phyloP scores from a whole-genome alignment of 495 filamentous ascomycete species.

The Daldinia decipiens region DNA sequence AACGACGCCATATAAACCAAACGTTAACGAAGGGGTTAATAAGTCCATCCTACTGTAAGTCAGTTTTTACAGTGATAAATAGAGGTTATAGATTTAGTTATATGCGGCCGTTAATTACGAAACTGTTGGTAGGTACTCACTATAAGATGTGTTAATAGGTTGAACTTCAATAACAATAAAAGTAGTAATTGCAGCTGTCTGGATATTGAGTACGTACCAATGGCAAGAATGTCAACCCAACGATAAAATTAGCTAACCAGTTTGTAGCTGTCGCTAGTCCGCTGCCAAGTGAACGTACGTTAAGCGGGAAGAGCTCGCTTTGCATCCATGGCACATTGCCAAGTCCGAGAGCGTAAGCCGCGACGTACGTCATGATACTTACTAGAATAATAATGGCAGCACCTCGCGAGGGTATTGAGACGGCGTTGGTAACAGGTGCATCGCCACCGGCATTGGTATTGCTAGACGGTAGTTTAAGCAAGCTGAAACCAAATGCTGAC shows the following conservation, averaged over 20 bases:
- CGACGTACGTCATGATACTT: slow-evolving; percentile 83
- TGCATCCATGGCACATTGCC: slow-evolving; percentile 96
- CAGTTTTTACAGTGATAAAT: slow-evolving; percentile 3
- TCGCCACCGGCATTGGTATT: slow-evolving; percentile 41
- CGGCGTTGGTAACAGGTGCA: slow-evolving; percentile 11
- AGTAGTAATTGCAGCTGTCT: not conserved
- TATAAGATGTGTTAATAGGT: slow-evolving; percentile 27
- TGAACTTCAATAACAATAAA: slow-evolving; percentile 5
- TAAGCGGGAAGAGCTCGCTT: slow-evolving; percentile 86
- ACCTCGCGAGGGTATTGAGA: slow-evolving; percentile 41
- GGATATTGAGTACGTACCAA: slow-evolving; percentile 53
- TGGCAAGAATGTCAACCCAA: slow-evolving; percentile 86
- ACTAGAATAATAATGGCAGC: slow-evolving; percentile 68
- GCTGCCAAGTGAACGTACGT: slow-evolving; percentile 82
- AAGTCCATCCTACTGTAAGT: slow-evolving; percentile 66
- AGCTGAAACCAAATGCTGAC: slow-evolving; percentile 73
- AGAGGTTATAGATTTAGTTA: not conserved
- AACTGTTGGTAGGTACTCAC: slow-evolving; percentile 23
- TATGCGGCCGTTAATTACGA: not conserved
- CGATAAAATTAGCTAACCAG: slow-evolving; percentile 88
- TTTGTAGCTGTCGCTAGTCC: slow-evolving; percentile 87
- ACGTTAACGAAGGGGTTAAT: slow-evolving; percentile 79
- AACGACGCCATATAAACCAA: slow-evolving; percentile 76
- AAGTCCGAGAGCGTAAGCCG: slow-evolving; percentile 85
- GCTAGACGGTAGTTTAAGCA: slow-evolving; percentile 59